A percentile compares a stretch with the other conserved stretches of the same genome.
Conservation (phyloP, 805 yeast genomes). For the Lachancea sp. region DNA sequence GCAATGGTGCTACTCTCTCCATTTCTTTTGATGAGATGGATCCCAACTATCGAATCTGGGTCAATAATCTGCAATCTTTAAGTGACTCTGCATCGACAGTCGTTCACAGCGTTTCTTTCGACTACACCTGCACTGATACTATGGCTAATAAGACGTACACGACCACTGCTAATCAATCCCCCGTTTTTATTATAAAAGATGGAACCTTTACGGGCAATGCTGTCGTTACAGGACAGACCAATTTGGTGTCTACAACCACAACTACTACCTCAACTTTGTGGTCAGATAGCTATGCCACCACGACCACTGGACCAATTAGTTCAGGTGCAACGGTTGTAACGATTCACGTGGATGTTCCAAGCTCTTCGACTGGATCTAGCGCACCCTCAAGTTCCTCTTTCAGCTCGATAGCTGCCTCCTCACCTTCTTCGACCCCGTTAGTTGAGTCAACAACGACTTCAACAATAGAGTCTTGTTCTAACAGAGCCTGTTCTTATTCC, state of each 20-base stretch:
- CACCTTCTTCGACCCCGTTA: background rate
- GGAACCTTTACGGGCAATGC: slow-evolving; percentile 10
- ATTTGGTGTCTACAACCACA: background rate
- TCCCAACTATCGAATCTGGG: slow-evolving; percentile 28
- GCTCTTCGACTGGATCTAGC: background rate
- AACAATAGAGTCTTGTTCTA: slow-evolving; percentile 1
- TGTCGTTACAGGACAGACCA: slow-evolving; percentile 3
- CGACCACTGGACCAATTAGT: slow-evolving; percentile 4
- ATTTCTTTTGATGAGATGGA: slow-evolving; percentile 19
- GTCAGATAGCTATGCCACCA: slow-evolving; percentile 3
- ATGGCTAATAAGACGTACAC: slow-evolving; percentile 19
- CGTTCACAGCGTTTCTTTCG: slow-evolving; percentile 17
- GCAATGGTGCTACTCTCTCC: slow-evolving; percentile 21
- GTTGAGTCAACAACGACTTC: background rate
- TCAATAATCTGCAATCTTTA: slow-evolving; percentile 31
- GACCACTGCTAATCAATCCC: slow-evolving; percentile 11
- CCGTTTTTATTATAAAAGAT: slow-evolving; percentile 10
- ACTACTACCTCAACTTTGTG: slow-evolving; percentile 6
- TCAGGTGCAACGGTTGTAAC: slow-evolving; percentile 7
- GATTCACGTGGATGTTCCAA: slow-evolving; percentile 2
- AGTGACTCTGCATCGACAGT: slow-evolving; percentile 18
- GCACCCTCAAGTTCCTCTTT: background rate
- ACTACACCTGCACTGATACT: slow-evolving; percentile 28
- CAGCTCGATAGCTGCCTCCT: background rate
- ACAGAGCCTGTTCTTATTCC: background rate